A percentile compares a stretch with the other conserved stretches of the same genome.
Conservation (phyloP, 2,329 filamentous ascomycete species). For the Tolypocladium nubicola region DNA sequence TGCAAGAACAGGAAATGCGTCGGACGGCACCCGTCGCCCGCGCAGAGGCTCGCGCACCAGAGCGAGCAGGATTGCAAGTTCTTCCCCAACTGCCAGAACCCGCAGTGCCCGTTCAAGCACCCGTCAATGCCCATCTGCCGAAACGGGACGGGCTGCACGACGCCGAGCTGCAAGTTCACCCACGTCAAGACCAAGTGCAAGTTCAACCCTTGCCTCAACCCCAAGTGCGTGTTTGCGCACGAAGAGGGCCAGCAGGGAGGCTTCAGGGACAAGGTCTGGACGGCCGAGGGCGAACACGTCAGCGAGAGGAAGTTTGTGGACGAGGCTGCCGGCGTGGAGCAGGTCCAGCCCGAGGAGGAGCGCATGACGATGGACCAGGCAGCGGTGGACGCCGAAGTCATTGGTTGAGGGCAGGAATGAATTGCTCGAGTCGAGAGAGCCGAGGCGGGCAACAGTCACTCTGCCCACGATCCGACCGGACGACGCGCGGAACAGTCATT, state of each 20-base stretch:
- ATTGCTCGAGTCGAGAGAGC: neutral
- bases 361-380: conserved; percentile 26
- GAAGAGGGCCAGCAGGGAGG: conserved; percentile 79
- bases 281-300: conserved; percentile 59
- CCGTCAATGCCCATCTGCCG: conserved; percentile 78
- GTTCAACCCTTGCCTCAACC: conserved; percentile 84
- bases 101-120: conserved; percentile 80
- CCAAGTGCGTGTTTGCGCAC: conserved; percentile 81
- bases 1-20: conserved; percentile 96
- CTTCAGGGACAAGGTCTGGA: conserved; percentile 89
- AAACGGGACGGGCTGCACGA: conserved; percentile 81
- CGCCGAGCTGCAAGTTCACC: conserved; percentile 76
- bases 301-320: conserved; percentile 85
- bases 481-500: neutral
- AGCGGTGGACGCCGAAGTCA: conserved; percentile 27
- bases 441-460: neutral
- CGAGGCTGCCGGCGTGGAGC: conserved; percentile 56
- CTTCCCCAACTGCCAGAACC: conserved; percentile 85
- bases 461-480: neutral
- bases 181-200: conserved; percentile 79
- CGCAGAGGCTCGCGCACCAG: conserved; percentile 67
- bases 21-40: conserved; percentile 84
- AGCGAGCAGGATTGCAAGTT: conserved; percentile 81
- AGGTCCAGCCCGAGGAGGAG: conserved; percentile 49
- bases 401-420: conserved; percentile 10